Percentiles rank a stretch among this genome's conserved stretches.
Evolutionary conservation across 495 filamentous ascomycete species (phyloP).

Genomic region (Rusavskia elegans): DNA sequence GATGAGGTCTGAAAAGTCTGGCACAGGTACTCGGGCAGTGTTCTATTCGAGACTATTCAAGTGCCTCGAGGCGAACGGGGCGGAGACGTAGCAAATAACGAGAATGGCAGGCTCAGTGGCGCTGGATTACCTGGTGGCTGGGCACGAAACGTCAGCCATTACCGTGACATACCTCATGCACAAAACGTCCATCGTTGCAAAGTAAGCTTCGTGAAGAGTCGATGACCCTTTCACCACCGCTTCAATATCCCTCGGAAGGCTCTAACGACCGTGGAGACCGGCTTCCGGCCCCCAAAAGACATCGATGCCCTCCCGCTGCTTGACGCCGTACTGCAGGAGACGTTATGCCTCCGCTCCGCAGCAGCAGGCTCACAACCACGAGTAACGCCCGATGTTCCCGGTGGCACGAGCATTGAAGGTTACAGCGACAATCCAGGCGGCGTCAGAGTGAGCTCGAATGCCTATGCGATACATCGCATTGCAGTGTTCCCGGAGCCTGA

Average conservation of each 20-base stretch:
- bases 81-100: no score
- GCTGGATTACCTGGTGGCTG: slow-evolving; percentile 55
- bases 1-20: no score
- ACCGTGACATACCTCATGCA: slow-evolving; percentile 49
- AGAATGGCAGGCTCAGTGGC: no score
- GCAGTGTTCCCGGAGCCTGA: slow-evolving; percentile 35
- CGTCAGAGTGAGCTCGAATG: slow-evolving; percentile 50
- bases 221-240: slow-evolving; percentile 21
- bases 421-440: slow-evolving; percentile 33
- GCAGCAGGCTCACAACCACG: slow-evolving; percentile 54
- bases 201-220: slow-evolving; percentile 38
- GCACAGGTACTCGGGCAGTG: no score
- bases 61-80: no score
- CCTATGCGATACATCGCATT: slow-evolving; percentile 51
- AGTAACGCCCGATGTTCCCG: slow-evolving; percentile 27
- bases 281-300: slow-evolving; percentile 33
- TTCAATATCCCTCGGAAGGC: slow-evolving; percentile 2
- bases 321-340: slow-evolving; percentile 52
- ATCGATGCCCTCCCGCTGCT: slow-evolving; percentile 50
- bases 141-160: slow-evolving; percentile 57
- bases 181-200: slow-evolving; percentile 38
- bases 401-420: slow-evolving; percentile 14
- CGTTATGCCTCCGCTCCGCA: slow-evolving; percentile 47
- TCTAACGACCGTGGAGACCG: background rate
- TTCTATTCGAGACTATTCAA: no score